These are phyloP conservation scores for Euphorbia neoarborescens DNA, from an alignment of 441 rosid genomes.

Conservation along the genomic window DNA sequence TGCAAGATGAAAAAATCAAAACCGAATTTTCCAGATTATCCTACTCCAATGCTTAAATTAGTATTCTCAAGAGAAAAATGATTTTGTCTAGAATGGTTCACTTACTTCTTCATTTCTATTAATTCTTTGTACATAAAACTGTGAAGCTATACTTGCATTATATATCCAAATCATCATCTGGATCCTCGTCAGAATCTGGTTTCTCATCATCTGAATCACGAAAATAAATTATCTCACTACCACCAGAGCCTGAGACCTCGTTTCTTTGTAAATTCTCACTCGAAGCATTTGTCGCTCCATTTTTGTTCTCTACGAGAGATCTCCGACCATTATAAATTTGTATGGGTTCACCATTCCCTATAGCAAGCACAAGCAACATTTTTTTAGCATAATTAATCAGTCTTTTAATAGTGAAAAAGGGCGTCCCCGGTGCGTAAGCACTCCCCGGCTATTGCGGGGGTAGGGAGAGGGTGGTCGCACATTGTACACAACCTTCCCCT, in stretches of 20 bases:
- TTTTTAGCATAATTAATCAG: not conserved
- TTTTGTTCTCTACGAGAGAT: slow-evolving; percentile 36
- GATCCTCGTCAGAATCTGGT: slow-evolving; percentile 96
- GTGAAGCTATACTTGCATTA: slow-evolving; percentile 19
- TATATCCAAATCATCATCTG: slow-evolving; percentile 91
- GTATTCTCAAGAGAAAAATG: too few species aligned
- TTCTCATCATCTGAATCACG: slow-evolving; percentile 94
- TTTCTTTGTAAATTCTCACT: slow-evolving; percentile 27
- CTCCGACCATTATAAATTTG: slow-evolving; percentile 79
- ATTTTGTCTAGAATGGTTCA: too few species aligned
- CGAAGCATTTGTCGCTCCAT: slow-evolving; percentile 27
- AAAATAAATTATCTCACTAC: slow-evolving; percentile 70
- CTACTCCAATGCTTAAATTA: too few species aligned
- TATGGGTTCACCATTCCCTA: slow-evolving; percentile 64
- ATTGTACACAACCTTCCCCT: too few species aligned
- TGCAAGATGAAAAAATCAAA: too few species aligned
- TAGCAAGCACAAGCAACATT: slow-evolving; percentile 17
- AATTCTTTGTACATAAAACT: not conserved
- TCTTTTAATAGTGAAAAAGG: too few species aligned
- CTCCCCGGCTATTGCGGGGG: too few species aligned
- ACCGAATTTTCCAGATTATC: too few species aligned
- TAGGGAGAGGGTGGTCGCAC: too few species aligned
- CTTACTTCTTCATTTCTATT: not conserved
- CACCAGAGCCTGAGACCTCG: slow-evolving; percentile 26
- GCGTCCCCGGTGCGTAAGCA: too few species aligned